Percentiles rank a stretch among this genome's conserved stretches.
phyloP scores from a whole-genome alignment of 176 grass and related monocot genomes.

The Poa annua region DNA sequence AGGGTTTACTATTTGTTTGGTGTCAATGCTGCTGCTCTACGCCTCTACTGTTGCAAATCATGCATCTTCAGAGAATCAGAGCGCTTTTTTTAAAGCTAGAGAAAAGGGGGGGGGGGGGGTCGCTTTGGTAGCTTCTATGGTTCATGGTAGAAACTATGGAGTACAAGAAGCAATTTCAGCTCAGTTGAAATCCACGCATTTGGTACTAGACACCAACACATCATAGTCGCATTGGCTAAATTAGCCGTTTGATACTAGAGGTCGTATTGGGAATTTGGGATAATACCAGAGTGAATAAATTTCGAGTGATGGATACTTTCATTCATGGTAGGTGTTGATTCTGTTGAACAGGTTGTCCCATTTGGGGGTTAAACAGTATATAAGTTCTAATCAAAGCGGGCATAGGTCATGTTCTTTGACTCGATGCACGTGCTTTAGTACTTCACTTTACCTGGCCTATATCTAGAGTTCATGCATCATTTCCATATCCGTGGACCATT shows the following conservation, averaged over 20 bases:
- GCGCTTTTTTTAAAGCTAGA: not conserved
- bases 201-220: not conserved
- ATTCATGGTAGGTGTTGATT: not conserved
- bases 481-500: too few relatives aligned
- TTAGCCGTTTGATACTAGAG: not conserved
- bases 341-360: not conserved
- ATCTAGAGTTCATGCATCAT: conserved; percentile 2
- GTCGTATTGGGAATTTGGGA: not conserved
- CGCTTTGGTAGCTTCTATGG: not conserved
- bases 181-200: not conserved
- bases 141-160: not conserved
- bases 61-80: not conserved
- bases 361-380: not conserved
- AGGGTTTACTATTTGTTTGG: conserved; percentile 3
- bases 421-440: not conserved
- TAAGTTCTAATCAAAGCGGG: not conserved
- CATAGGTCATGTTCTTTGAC: conserved; percentile 3
- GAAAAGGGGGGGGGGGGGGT: not conserved
- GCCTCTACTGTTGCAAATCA: not conserved
- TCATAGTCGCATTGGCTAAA: not conserved
- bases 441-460: not conserved
- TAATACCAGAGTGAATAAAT: not conserved
- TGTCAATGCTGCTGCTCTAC: not conserved
- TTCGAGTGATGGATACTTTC: not conserved
- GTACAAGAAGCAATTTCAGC: conserved; percentile 2